phyloP scores from a whole-genome alignment of 345 rosid species.

The Populus alba region DNA sequence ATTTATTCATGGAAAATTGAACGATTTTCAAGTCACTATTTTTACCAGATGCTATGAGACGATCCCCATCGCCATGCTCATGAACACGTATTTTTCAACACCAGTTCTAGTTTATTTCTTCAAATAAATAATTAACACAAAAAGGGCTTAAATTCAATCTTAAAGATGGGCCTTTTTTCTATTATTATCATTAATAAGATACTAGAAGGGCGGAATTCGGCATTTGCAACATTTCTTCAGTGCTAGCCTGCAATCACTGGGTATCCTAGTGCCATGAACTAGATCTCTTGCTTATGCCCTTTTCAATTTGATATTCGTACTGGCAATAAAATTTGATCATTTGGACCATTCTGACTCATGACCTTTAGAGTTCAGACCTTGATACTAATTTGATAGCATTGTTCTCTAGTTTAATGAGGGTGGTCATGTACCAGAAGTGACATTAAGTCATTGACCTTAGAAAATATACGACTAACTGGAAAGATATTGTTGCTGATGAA shows the following conservation, averaged over 20 bases:
- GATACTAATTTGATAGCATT: not conserved
- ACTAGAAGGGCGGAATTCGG: no score
- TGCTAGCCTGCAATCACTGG: not conserved
- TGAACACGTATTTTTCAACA: not conserved
- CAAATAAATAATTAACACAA: no score
- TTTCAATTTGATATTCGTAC: not conserved
- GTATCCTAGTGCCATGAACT: not conserved
- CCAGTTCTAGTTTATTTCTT: not conserved
- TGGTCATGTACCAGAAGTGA: not conserved
- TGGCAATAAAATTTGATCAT: no score
- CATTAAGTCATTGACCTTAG: not conserved
- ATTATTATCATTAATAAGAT: not conserved
- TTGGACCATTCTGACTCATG: not conserved
- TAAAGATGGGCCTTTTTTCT: not conserved
- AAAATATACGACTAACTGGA: not conserved
- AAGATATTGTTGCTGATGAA: not conserved
- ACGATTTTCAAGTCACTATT: no score
- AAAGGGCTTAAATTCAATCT: no score
- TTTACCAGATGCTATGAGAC: not conserved
- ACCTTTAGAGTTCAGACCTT: not conserved
- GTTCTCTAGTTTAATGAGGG: not conserved
- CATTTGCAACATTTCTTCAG: not conserved
- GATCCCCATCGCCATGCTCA: not conserved
- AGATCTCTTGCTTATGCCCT: not conserved
- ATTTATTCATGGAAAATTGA: no score